Conservation (phyloP, 2,329 filamentous ascomycete genomes). For the Sordariomycetes sp. region DNA sequence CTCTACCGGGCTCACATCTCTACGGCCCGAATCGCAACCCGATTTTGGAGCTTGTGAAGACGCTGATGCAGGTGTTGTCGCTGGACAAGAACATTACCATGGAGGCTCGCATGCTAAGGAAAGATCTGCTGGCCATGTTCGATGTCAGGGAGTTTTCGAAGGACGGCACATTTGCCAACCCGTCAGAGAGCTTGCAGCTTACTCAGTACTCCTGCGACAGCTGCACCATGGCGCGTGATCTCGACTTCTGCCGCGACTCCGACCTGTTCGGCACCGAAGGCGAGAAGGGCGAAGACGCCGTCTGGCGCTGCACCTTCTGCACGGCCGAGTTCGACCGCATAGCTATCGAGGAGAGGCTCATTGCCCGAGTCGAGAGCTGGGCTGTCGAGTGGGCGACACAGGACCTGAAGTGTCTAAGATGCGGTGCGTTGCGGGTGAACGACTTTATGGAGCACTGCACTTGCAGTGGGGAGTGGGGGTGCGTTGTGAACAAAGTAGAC, state of each 20-base stretch:
- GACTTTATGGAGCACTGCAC: constrained; percentile 96
- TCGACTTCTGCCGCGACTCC: constrained; percentile 88
- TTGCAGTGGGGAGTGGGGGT: constrained; percentile 79
- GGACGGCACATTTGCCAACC: constrained; percentile 82
- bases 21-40: constrained; percentile 43
- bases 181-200: constrained; percentile 65
- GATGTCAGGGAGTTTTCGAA: constrained; percentile 90
- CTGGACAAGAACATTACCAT: constrained; percentile 86
- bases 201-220: constrained; percentile 75
- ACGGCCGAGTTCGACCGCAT: constrained; percentile 67
- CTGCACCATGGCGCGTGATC: constrained; percentile 80
- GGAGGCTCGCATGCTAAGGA: constrained; percentile 79
- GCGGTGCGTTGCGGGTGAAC: constrained; percentile 69
- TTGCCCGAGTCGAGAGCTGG: constrained; percentile 66
- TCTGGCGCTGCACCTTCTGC: constrained; percentile 73
- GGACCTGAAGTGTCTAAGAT: constrained; percentile 71
- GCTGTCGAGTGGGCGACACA: constrained; percentile 79
- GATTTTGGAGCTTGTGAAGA: constrained; percentile 83
- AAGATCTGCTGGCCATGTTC: constrained; percentile 81
- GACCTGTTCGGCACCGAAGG: constrained; percentile 51
- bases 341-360: constrained; percentile 72
- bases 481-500: constrained; percentile 58
- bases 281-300: constrained; percentile 7
- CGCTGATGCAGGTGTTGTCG: constrained; percentile 82
- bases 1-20: constrained; percentile 62